These are phyloP conservation scores for Penicillium sp. DNA, from an alignment of 2,329 filamentous ascomycete species.

Conservation along the genomic window DNA sequence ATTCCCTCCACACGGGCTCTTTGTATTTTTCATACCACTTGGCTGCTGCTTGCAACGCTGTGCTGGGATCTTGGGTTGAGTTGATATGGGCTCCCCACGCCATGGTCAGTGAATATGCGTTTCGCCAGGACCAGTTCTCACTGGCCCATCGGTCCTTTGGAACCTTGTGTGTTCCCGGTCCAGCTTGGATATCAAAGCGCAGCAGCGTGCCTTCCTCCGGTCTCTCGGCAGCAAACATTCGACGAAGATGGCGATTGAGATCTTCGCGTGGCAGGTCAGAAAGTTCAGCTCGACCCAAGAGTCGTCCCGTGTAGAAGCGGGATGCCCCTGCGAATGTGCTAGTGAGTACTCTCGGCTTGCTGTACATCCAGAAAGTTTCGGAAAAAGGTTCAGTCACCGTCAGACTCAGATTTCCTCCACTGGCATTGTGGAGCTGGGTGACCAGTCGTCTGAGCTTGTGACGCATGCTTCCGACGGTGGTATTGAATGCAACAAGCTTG, in stretches of 20 bases:
- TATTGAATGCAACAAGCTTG: constrained; percentile 23
- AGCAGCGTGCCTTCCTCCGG: constrained; percentile 18
- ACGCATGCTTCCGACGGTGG: constrained; percentile 15
- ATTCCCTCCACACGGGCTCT: constrained; percentile 20
- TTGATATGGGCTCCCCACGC: constrained; percentile 19
- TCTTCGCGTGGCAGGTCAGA: constrained; percentile 10
- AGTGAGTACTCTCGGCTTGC: constrained; percentile 19
- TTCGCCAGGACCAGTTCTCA: constrained; percentile 30
- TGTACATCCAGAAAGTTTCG: constrained; percentile 20
- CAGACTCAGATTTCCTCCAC: constrained; percentile 1
- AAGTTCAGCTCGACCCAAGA: constrained; percentile 31
- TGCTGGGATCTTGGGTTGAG: constrained; percentile 3
- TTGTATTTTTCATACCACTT: constrained; percentile 11
- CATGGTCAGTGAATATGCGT: constrained; percentile 28
- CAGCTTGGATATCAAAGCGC: constrained; percentile 23
- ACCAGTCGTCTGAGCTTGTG: constrained; percentile 15
- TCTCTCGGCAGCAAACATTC: constrained; percentile 13
- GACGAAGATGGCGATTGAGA: constrained; percentile 7
- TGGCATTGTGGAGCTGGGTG: neutral
- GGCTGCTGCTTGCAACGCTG: neutral
- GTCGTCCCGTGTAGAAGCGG: constrained; percentile 28
- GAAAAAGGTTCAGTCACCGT: constrained; percentile 3
- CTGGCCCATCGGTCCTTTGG: constrained; percentile 6
- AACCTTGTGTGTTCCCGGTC: constrained; percentile 4
- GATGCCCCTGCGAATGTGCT: constrained; percentile 25